Conservation (phyloP, 805 yeast species). For the Myxozyma nipponensis region DNA sequence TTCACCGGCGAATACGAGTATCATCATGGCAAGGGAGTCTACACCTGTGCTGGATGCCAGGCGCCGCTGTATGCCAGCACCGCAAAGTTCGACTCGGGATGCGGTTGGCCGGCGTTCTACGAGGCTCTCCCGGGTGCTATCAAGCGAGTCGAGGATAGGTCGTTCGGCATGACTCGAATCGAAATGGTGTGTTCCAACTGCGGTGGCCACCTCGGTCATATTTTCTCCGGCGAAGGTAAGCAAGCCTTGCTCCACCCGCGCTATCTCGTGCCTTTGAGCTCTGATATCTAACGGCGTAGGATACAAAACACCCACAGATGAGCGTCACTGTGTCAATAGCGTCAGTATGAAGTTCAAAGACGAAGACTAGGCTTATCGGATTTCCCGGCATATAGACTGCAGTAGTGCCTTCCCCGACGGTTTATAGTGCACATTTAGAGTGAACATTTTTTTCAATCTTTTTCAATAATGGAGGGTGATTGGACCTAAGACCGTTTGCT, state of each 20-base stretch:
- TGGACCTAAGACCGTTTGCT: too few species aligned
- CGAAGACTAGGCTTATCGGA: too few species aligned
- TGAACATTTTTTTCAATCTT: too few species aligned
- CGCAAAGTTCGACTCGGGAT: slow-evolving; percentile 82
- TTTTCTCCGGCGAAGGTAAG: slow-evolving; percentile 79
- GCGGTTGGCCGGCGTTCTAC: slow-evolving; percentile 99
- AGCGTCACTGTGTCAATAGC: slow-evolving; percentile 92
- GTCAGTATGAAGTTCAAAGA: slow-evolving; percentile 62
- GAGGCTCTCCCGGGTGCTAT: slow-evolving; percentile 83
- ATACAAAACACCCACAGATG: slow-evolving; percentile 79
- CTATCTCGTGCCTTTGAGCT: background rate
- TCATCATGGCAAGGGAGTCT: slow-evolving; percentile 54
- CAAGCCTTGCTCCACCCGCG: background rate
- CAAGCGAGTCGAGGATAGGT: slow-evolving; percentile 52
- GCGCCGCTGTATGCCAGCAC: slow-evolving; percentile 72
- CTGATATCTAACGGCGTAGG: slow-evolving; percentile 37
- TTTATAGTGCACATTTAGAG: too few species aligned
- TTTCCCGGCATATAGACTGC: too few species aligned
- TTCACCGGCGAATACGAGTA: slow-evolving; percentile 55
- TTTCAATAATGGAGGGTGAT: too few species aligned
- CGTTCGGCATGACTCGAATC: slow-evolving; percentile 75
- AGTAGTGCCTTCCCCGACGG: too few species aligned
- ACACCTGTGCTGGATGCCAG: slow-evolving; percentile 82
- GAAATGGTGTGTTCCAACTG: slow-evolving; percentile 88
- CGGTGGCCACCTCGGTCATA: slow-evolving; percentile 94